phyloP scores from a whole-genome alignment of 257 asterid genomes.

The Jacaranda copaia region DNA sequence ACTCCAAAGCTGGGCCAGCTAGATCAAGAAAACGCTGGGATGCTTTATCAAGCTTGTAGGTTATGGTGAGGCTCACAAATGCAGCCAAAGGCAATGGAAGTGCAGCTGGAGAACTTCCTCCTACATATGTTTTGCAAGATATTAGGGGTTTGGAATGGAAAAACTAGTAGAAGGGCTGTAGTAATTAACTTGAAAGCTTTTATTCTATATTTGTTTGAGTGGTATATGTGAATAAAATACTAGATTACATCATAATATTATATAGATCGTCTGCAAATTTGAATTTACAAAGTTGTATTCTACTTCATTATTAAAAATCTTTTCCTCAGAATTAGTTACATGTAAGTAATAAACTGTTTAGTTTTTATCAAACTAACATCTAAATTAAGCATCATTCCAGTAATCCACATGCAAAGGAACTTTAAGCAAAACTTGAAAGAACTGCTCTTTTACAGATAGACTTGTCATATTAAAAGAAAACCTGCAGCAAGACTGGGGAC shows the following conservation, averaged over 20 bases:
- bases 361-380: background rate
- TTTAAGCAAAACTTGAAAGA: background rate
- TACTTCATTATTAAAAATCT: no score
- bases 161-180: background rate
- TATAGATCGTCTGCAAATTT: background rate
- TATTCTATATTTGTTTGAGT: no score
- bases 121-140: slow-evolving; percentile 47
- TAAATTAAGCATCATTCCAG: slow-evolving; percentile 1
- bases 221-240: no score
- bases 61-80: slow-evolving; percentile 95
- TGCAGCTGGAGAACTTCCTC: slow-evolving; percentile 83
- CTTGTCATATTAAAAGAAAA: slow-evolving; percentile 32
- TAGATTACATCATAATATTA: no score
- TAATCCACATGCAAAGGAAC: slow-evolving; percentile 1
- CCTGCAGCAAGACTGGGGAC: slow-evolving; percentile 96
- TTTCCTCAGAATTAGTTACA: no score
- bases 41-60: slow-evolving; percentile 92
- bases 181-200: no score
- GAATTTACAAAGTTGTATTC: no score
- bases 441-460: background rate
- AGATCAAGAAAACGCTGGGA: slow-evolving; percentile 93
- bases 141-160: slow-evolving; percentile 19
- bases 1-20: slow-evolving; percentile 97
- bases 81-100: slow-evolving; percentile 99
- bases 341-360: no score